phyloP scores from a whole-genome alignment of 2,329 filamentous ascomycete species.

The Lachnellula arida region DNA sequence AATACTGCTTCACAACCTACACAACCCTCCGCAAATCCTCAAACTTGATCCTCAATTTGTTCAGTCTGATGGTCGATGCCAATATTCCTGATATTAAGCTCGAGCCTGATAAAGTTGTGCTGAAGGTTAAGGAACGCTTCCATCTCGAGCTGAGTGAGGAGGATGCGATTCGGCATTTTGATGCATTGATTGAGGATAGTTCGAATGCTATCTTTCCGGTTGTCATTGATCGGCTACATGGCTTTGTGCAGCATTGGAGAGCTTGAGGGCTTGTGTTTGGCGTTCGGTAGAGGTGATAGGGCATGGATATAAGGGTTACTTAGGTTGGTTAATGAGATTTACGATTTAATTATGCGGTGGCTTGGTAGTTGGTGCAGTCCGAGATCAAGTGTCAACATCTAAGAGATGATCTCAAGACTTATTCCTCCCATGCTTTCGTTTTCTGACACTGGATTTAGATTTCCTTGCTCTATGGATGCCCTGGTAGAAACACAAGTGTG shows the following conservation, averaged over 20 bases:
- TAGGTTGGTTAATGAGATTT: background rate
- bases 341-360: too few relatives aligned
- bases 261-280: conserved; percentile 42
- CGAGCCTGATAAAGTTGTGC: conserved; percentile 87
- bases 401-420: too few relatives aligned
- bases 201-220: conserved; percentile 86
- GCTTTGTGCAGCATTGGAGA: conserved; percentile 86
- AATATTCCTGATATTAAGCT: conserved; percentile 94
- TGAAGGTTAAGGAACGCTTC: conserved; percentile 93
- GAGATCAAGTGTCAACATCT: too few relatives aligned
- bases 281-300: background rate
- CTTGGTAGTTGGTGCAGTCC: too few relatives aligned
- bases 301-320: background rate
- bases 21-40: conserved; percentile 84
- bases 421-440: too few relatives aligned
- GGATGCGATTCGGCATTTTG: conserved; percentile 83
- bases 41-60: conserved; percentile 89
- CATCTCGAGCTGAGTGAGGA: conserved; percentile 88
- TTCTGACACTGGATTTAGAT: too few relatives aligned
- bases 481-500: too few relatives aligned
- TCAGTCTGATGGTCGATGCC: conserved; percentile 94
- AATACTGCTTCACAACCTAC: conserved; percentile 94
- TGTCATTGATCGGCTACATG: conserved; percentile 91
- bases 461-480: too few relatives aligned
- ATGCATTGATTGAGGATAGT: conserved; percentile 85